Evolutionary conservation across 1,284 basidiomycete genomes (phyloP).

Genomic region (Sanguinoderma infundibulare): DNA sequence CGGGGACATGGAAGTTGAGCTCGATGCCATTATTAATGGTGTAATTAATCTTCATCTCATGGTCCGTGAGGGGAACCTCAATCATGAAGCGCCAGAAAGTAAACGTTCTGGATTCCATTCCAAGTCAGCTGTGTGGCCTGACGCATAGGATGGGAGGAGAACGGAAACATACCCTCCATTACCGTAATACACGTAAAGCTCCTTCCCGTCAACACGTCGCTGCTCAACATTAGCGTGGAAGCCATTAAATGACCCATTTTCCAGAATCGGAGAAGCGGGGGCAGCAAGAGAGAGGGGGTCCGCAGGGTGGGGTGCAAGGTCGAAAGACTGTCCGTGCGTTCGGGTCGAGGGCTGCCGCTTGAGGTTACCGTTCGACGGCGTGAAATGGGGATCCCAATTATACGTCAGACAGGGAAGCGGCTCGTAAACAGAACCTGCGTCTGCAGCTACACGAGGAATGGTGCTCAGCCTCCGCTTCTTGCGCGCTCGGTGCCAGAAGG

Average conservation of each 20-base stretch:
- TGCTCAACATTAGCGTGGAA: conserved; percentile 37
- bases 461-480: conserved; percentile 5
- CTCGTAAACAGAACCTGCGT: conserved; percentile 81
- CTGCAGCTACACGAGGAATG: conserved; percentile 54
- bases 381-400: conserved; percentile 69
- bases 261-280: conserved; percentile 25
- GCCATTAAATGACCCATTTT: conserved; percentile 11
- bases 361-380: conserved; percentile 18
- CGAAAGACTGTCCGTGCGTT: conserved; percentile 46
- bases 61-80: conserved; percentile 74
- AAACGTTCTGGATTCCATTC: conserved; percentile 63
- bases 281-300: conserved; percentile 50
- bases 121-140: background rate
- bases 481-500: background rate
- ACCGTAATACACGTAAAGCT: conserved; percentile 83
- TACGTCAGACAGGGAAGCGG: conserved; percentile 79
- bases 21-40: conserved; percentile 79
- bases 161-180: conserved; percentile 54
- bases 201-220: conserved; percentile 63
- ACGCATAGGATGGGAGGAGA: background rate
- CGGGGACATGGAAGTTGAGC: conserved; percentile 87
- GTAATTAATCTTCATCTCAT: conserved; percentile 85
- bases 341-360: conserved; percentile 19
- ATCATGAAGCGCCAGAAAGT: conserved; percentile 97
- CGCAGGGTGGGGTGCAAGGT: conserved; percentile 72